Conservation (phyloP, 306 rosid genomes). For the Purshia tridentata region DNA sequence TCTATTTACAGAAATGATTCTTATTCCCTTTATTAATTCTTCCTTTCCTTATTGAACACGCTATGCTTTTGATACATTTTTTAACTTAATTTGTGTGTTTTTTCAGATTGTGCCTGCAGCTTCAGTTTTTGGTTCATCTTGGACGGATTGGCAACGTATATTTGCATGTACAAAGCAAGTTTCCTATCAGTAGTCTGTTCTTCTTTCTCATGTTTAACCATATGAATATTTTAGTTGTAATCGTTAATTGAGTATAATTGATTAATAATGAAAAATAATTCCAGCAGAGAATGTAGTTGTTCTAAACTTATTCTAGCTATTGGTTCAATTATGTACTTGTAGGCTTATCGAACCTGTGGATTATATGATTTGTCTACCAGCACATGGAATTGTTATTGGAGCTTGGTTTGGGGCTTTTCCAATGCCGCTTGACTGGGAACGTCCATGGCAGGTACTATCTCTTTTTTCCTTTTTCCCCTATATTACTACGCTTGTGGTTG, state of each 20-base stretch:
- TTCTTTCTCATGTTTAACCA: constrained; percentile 17
- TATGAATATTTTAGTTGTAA: background rate
- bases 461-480: background rate
- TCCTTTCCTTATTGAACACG: background rate
- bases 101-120: constrained; percentile 79
- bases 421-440: constrained; percentile 99
- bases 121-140: constrained; percentile 72
- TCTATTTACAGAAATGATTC: background rate
- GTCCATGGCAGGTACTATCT: constrained; percentile 80
- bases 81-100: constrained; percentile 1
- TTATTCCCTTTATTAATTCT: background rate
- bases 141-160: constrained; percentile 79
- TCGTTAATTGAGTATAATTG: background rate
- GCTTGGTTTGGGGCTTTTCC: constrained; percentile 99
- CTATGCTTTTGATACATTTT: background rate
- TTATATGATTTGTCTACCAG: constrained; percentile 69
- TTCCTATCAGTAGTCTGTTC: constrained; percentile 8
- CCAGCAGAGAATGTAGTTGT: background rate
- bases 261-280: background rate
- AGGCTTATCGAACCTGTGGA: constrained; percentile 69
- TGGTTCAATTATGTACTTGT: constrained; percentile 22
- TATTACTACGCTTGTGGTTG: background rate
- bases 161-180: constrained; percentile 69
- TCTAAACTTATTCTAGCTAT: background rate
- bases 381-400: constrained; percentile 86